Percentiles rank a stretch among this genome's conserved stretches.
These are phyloP conservation scores for Colletotrichum higginsianum DNA, from an alignment of 2,329 filamentous ascomycete genomes.

Conservation along the genomic window DNA sequence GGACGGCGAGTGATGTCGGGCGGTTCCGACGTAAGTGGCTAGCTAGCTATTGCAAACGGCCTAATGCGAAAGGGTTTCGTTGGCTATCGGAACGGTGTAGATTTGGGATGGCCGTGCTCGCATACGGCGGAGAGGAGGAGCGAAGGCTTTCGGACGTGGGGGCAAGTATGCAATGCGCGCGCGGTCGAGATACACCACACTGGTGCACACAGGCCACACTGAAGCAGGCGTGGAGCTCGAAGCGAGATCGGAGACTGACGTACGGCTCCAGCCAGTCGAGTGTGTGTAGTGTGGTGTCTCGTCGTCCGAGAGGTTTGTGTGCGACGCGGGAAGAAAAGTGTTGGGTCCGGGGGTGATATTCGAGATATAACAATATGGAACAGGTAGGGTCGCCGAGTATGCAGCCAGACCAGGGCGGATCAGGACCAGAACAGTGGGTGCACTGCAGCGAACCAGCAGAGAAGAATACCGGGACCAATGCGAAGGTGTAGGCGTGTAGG, in stretches of 20 bases:
- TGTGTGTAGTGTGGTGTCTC: conserved; percentile 27
- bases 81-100: conserved; percentile 3
- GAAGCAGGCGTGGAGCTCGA: conserved; percentile 37
- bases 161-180: conserved; percentile 32
- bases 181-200: conserved; percentile 34
- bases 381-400: conserved; percentile 32
- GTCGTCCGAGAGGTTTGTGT: conserved; percentile 31
- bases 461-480: conserved; percentile 8
- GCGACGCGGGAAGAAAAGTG: conserved; percentile 19
- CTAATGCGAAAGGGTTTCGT: conserved; percentile 1
- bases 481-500: not conserved
- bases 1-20: not conserved
- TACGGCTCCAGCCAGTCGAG: conserved; percentile 40
- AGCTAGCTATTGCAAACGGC: conserved; percentile 32
- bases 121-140: conserved; percentile 23
- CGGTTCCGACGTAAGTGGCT: conserved; percentile 9
- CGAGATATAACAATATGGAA: conserved; percentile 37
- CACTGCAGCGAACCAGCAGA: conserved; percentile 29
- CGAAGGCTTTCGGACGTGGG: conserved; percentile 23
- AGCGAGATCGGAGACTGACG: conserved; percentile 24
- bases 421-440: conserved; percentile 37
- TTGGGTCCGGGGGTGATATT: conserved; percentile 35
- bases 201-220: conserved; percentile 24
- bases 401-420: conserved; percentile 41
- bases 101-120: conserved; percentile 19